Evolutionary conservation across 2,329 filamentous ascomycete species (phyloP), one percentile per base, ranked within the genome.

Genomic region (Alternaria burnsii): DNA sequence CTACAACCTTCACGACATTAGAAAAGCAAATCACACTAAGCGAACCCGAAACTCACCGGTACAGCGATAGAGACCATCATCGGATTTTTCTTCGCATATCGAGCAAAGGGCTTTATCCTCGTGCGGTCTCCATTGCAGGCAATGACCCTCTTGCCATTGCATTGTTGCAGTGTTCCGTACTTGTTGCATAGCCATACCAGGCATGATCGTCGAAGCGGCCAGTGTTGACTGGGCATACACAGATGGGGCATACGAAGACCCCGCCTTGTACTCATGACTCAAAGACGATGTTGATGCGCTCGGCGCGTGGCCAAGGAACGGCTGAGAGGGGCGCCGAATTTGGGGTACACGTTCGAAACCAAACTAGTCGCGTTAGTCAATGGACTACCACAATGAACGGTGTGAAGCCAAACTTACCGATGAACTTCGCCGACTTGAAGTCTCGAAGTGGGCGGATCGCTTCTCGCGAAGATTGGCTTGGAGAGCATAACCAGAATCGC

Each of bases 391-490:
- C 7, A 36, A 55, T 20, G 52, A 51, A 67, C 24, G 42, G 61
- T 16, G 57, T 46, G 51, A 22, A 48, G 59, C 20, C 52, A 68
- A 69, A 70, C 73, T 71, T 76, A 83, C 81, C 65, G 94, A 97
- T n/a, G 94, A 97, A 81, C 94, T 97, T 67, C 94, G 88, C 61
- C 94, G 88, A n/a, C 91, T 91, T 66, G 83, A 80, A 58, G 90
- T 88, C 71, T 95, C 91, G 69, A 98, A 97, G 76, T 97, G 93
- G 1, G 92, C 94, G 3, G 95, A 98, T 52, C 94, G 88, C 82
- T 98, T 99, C 80, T 98, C 95, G 32, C 93, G 89, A 58, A 99
- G 83, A 5, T 92, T 97, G 18, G 91, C 88, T 64, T 94, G 90
- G 57, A 97, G 83, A 36, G 92, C 91, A 78, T 95, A 96, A 2